Base-by-base conservation (phyloP, 2,329 filamentous ascomycete species). In the Fonsecaea pedrosoi region DNA sequence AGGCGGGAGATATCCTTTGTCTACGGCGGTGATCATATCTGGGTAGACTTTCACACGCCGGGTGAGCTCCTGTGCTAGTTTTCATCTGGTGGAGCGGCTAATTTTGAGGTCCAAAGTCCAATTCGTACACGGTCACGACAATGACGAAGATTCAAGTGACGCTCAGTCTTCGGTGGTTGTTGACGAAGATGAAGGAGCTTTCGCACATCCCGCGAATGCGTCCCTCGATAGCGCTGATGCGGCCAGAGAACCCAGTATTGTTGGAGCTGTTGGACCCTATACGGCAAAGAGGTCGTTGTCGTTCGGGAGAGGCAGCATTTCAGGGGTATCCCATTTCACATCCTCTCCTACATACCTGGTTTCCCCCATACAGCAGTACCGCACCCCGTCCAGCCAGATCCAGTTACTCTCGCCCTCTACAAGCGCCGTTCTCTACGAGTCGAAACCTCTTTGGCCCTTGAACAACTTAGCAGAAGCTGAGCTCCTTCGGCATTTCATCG, bases 401-500 rank as follows among this genome's bases (percentile, higher is more conserved):
- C 53, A 55, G 13, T 12, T 55, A 18, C 30, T 55, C 13, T 55
- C 53, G n/a, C 53, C 53, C n/a, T 50, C 45, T 50, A 50, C 45
- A 25, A 55, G 53, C 12, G 25, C 53, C 30, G 34, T 55, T 18
- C 53, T 55, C n/a, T 55, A 55, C 12, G 53, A 55, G 25, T 18
- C 53, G 12, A 35, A 55, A 12, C 53, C 53, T n/a, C 53, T 55
- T 21, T 55, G 53, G 53, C 53, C 53, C 3, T n/a, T 55, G 4
- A 34, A 55, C 30, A 34, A 55, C n/a, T 21, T 34, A n/a, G 53
- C 53, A 34, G 53, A 55, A 18, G 53, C 53, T 37, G 53, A 55
- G 35, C 53, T 55, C 34, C 53, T 55, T n/a, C 30, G 25, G 25
- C 53, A 55, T 37, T 55, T 55, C 9, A 55, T 55, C 25, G 53